Base-by-base conservation (phyloP, 371 early-diverging fungal genomes). In the Rhizopus delemar region DNA sequence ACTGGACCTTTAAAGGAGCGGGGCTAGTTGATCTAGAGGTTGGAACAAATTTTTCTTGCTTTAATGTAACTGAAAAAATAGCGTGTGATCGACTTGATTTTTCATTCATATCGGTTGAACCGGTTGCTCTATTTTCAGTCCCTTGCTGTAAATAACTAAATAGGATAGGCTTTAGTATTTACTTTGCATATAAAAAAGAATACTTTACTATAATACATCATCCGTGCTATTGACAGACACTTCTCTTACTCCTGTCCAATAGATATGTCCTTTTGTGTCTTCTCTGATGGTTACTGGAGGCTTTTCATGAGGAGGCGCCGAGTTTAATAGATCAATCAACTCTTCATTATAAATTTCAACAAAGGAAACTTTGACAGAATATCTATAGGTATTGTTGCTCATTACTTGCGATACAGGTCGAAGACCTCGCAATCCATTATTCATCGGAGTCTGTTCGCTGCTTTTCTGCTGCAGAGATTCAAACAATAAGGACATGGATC, bases 261-360 rank as follows among this genome's bases (percentile, higher is more conserved):
- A 83, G 61, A 97, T 92, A 64, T 90, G 89, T 39, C 98, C 98
- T 59, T 88, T 86, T 16, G 88, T 73, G 75, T 99, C 98, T 71
- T 99, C 94, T 54, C 99, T 77, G 60, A 96, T 93, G 2, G 86
- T 85, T 1, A 95, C 79, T 0, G 86, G 86, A 4, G 87, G 88
- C 36, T 88, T 76, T 46, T 77, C 81, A 8, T 51, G 49, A 28
- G 76, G 73, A 34, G 84, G 86, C 22, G 81, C 82, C 16, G 64
- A 66, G 54, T 80, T 78, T 22, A 95, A 71, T 50, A 97, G 80
- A 81, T 96, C 95, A 22, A 87, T 87, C 32, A 96, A 72, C 46
- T 94, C 93, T 75, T 99, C 99, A 70, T 99, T 99, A 75, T 99
- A 99, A 36, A 99, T 85, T 71, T 99, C 99, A 6, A 97, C 74